phyloP scores from a whole-genome alignment of 2,329 filamentous ascomycete genomes.

The Aspergillus sp. region DNA sequence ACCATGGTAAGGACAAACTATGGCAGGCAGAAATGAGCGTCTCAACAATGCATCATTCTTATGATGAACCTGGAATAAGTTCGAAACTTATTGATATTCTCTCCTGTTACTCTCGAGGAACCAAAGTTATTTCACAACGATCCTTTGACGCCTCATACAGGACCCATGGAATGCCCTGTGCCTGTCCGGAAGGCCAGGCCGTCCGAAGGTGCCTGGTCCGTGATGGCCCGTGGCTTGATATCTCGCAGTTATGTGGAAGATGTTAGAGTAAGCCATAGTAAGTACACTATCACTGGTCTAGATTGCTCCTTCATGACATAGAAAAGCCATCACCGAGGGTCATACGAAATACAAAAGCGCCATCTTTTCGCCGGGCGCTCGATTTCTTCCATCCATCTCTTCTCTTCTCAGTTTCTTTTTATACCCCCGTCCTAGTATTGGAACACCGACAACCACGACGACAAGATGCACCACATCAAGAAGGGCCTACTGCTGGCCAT shows the following conservation, averaged over 20 bases:
- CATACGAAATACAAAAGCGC: conserved; percentile 2
- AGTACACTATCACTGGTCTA: not conserved
- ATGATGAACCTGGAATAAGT: too few relatives aligned
- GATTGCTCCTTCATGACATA: conserved; percentile 3
- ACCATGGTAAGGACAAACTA: not conserved
- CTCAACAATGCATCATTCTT: not conserved
- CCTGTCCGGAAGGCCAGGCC: too few relatives aligned
- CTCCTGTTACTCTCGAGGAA: too few relatives aligned
- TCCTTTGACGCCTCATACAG: too few relatives aligned
- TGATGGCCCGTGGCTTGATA: too few relatives aligned
- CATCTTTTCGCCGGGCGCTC: not conserved
- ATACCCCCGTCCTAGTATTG: not conserved
- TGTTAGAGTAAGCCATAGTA: not conserved
- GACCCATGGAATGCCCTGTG: too few relatives aligned
- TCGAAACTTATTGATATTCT: too few relatives aligned
- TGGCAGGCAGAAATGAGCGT: not conserved
- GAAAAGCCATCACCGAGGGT: conserved; percentile 1
- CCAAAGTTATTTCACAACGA: too few relatives aligned
- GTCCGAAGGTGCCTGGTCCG: too few relatives aligned
- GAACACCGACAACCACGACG: conserved; percentile 1
- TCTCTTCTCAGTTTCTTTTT: not conserved
- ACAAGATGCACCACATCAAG: conserved; percentile 15
- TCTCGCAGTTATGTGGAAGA: too few relatives aligned
- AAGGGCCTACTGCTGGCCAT: conserved; percentile 10
- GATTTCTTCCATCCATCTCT: not conserved